A percentile compares a stretch with the other conserved stretches of the same genome.
Evolutionary conservation across 345 rosid species (phyloP).

Genomic region (Gossypioides kirkii): DNA sequence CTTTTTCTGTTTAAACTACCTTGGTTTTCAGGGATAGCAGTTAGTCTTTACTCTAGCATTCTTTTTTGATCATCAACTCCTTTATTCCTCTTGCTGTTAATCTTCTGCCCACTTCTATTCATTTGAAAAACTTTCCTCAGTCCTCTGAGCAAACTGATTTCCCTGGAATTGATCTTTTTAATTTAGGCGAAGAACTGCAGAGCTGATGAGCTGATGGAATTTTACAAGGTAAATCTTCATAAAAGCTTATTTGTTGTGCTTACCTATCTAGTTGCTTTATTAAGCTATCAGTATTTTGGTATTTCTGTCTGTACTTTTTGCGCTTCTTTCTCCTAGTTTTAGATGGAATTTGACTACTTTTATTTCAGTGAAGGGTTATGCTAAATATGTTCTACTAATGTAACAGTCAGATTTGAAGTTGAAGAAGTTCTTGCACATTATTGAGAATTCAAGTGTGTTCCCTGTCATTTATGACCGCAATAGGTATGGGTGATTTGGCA

Average conservation of each 20-base stretch:
- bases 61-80: background rate
- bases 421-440: conserved; percentile 86
- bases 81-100: background rate
- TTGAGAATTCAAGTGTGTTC: conserved; percentile 77
- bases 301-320: conserved; percentile 3
- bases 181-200: conserved; percentile 54
- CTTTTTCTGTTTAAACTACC: background rate
- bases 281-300: conserved; percentile 3
- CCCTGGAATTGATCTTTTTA: conserved; percentile 9
- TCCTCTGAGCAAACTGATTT: conserved; percentile 9
- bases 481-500: conserved; percentile 44
- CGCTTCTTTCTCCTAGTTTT: background rate
- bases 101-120: background rate
- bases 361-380: background rate
- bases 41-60: background rate
- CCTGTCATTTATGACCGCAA: conserved; percentile 71
- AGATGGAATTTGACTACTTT: background rate
- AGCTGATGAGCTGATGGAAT: conserved; percentile 75
- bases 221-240: conserved; percentile 52
- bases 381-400: conserved; percentile 10
- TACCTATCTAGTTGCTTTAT: background rate
- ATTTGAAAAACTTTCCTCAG: background rate
- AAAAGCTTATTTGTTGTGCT: background rate
- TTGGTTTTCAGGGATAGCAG: background rate
- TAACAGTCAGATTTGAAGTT: conserved; percentile 84